Evolutionary conservation across 352 stramenopile genomes (phyloP), one percentile per base, ranked within the genome.

Genomic region (Phytophthora capsici): DNA sequence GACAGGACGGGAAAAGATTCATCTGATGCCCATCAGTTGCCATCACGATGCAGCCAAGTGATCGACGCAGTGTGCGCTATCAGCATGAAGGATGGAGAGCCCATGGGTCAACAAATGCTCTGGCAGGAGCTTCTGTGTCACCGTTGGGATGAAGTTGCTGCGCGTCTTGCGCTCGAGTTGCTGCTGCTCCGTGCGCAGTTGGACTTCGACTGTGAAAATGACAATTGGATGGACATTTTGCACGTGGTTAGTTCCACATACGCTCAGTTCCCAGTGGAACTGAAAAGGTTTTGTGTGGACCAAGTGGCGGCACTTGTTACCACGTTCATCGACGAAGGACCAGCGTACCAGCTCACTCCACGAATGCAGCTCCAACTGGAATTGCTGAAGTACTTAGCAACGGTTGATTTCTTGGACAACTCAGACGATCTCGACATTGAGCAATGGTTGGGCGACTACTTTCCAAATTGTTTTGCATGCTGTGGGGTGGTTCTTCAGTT

Each of bases 391-490:
- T 32, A 49, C 25, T 41, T 70, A 22, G 30, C 32, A 28, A 25
- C 14, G 14, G 34, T 17, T 8, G 23, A 28, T 48, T 60, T 64
- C 28, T 40, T 70, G 13, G 54, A 50, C 14, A 25, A 54, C 8
- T 60, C 26, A 1, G 62, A 49, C 34, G 54, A 44, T 6, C 41
- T 54, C 25, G 40, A 65, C 34, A 40, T 14, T 9, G 40, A 0
- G 16, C 10, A 16, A n/a, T 70, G 62, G 62, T 38, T 59, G 2
- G 2, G 50, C 19, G 37, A 65, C 10, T 50, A 55, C 22, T 65
- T 64, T 22, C 37, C 46, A 4, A 23, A 38, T 10, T 59, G 61
- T 19, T 64, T 69, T 52, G 61, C 58, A 45, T 65, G 60, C 37
- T 69, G 61, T 17, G 54, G 46, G 16, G 46, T 57, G 5, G 47